Conservation (phyloP, 306 rosid species). For the Medicago arabica region DNA sequence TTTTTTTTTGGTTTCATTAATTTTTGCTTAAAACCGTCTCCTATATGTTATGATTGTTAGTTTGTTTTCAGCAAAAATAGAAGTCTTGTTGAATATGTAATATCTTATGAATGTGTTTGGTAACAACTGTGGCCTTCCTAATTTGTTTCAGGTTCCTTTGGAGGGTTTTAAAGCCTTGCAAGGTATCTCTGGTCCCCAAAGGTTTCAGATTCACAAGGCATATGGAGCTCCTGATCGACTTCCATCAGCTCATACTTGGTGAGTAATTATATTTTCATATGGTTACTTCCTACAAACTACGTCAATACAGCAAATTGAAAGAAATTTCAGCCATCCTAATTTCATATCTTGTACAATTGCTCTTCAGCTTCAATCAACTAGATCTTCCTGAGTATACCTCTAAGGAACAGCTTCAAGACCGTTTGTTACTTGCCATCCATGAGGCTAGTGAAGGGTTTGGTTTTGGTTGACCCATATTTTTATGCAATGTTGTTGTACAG, state of each 20-base stretch:
- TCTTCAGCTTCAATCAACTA: slow-evolving; percentile 91
- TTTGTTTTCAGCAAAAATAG: not conserved
- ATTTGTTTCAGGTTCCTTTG: slow-evolving; percentile 84
- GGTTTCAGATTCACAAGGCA: slow-evolving; percentile 99
- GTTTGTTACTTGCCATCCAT: slow-evolving; percentile 96
- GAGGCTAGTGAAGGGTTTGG: slow-evolving; percentile 99
- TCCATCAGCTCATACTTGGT: slow-evolving; percentile 99
- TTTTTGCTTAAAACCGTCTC: not conserved
- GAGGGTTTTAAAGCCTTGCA: slow-evolving; percentile 98
- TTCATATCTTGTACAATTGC: slow-evolving; percentile 9
- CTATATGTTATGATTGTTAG: not conserved
- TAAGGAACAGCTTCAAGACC: slow-evolving; percentile 94
- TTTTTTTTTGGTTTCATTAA: not conserved
- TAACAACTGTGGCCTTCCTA: slow-evolving; percentile 28
- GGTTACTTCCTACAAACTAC: slow-evolving; percentile 3
- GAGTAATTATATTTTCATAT: slow-evolving; percentile 28
- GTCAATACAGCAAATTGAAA: slow-evolving; percentile 1
- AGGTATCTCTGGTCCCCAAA: slow-evolving; percentile 98
- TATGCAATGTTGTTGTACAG: slow-evolving; percentile 43
- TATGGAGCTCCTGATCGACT: slow-evolving; percentile 97
- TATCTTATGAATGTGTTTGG: slow-evolving; percentile 16
- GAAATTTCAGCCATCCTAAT: slow-evolving; percentile 37
- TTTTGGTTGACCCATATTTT: slow-evolving; percentile 62
- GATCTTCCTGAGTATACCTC: slow-evolving; percentile 97
- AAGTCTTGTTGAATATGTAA: slow-evolving; percentile 10